phyloP scores from a whole-genome alignment of 352 stramenopile genomes.

The Albugo candida region DNA sequence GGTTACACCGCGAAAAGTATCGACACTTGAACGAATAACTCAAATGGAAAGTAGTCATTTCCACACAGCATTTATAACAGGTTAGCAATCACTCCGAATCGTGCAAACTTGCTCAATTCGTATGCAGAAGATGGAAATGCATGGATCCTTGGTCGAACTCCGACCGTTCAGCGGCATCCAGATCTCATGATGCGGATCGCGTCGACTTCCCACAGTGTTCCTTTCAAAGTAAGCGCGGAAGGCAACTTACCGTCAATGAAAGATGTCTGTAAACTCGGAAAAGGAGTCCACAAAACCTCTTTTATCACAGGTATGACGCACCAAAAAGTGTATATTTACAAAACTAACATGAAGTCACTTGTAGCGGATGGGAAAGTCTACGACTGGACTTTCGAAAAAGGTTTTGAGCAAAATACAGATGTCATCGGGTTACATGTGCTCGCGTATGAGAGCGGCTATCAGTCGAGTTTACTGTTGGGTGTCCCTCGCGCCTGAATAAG shows the following conservation, averaged over 20 bases:
- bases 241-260: conserved; percentile 16
- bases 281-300: conserved; percentile 52
- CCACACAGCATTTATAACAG: conserved; percentile 60
- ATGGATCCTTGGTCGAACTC: conserved; percentile 59
- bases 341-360: background rate
- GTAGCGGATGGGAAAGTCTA: conserved; percentile 36
- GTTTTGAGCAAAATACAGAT: conserved; percentile 26
- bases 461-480: conserved; percentile 41
- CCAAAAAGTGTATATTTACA: background rate
- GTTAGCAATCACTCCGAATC: conserved; percentile 13
- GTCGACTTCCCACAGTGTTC: conserved; percentile 47
- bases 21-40: conserved; percentile 43
- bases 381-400: conserved; percentile 49
- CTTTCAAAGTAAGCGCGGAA: conserved; percentile 43
- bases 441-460: conserved; percentile 55
- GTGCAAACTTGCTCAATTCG: background rate
- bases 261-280: conserved; percentile 40
- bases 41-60: conserved; percentile 64
- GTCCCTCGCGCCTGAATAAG: background rate
- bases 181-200: conserved; percentile 1
- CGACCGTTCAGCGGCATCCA: conserved; percentile 31
- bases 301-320: conserved; percentile 32
- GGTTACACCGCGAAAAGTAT: conserved; percentile 45
- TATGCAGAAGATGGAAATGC: conserved; percentile 8
- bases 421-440: conserved; percentile 18